Percentiles rank a stretch among this genome's conserved stretches.
Evolutionary conservation across 805 yeast species (phyloP).

Genomic region (Monosporozyma aerobia): DNA sequence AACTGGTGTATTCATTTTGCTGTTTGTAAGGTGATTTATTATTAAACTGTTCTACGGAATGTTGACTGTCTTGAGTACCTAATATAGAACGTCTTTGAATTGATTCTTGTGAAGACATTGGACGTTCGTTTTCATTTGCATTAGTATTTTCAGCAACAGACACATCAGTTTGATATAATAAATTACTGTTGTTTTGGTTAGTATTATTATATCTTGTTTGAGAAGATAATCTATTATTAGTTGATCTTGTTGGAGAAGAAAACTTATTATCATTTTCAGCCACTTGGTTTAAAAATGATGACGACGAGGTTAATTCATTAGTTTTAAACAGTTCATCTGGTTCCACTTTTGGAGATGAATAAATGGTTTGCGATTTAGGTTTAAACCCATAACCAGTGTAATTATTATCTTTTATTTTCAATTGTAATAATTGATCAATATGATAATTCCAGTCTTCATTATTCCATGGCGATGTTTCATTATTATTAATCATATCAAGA

Average conservation of each 20-base stretch:
- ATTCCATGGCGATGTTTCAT: slow-evolving; percentile 42
- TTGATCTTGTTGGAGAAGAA: not conserved
- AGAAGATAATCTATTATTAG: not conserved
- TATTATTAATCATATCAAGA: slow-evolving; percentile 30
- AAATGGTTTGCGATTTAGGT: slow-evolving; percentile 53
- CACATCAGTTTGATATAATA: not conserved
- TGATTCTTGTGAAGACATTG: not conserved
- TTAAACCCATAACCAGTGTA: slow-evolving; percentile 71
- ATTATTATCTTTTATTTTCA: slow-evolving; percentile 43
- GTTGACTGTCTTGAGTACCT: not conserved
- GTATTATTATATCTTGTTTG: not conserved
- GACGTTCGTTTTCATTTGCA: not conserved
- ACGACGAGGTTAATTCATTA: slow-evolving; percentile 1
- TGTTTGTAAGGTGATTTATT: not conserved
- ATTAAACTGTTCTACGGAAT: not conserved
- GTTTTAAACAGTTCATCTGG: slow-evolving; percentile 28
- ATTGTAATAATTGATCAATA: slow-evolving; percentile 45
- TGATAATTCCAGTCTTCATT: slow-evolving; percentile 47
- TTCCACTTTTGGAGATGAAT: slow-evolving; percentile 39
- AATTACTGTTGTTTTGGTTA: not conserved
- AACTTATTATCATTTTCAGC: not conserved
- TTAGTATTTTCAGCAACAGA: not conserved
- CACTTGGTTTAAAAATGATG: not conserved
- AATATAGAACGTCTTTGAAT: not conserved
- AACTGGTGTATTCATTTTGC: not conserved